These are phyloP conservation scores for Ochetophila trinervis DNA, from an alignment of 306 rosid genomes.

Conservation along the genomic window DNA sequence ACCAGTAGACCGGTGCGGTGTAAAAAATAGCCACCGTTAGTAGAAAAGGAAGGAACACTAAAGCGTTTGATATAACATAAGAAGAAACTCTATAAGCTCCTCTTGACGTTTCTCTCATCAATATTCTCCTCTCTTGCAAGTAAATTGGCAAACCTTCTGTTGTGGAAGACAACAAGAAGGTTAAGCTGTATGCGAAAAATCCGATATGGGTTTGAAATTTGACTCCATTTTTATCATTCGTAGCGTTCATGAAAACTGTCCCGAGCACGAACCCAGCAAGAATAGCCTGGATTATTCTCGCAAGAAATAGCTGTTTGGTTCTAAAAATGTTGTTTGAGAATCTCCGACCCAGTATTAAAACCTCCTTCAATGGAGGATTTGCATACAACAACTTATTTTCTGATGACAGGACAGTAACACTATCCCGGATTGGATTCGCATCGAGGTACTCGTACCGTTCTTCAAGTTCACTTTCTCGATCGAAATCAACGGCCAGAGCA, in stretches of 20 bases:
- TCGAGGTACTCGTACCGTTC: not conserved
- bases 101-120: constrained; percentile 72
- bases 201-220: constrained; percentile 52
- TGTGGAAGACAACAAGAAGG: constrained; percentile 69
- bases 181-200: constrained; percentile 54
- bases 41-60: constrained; percentile 65
- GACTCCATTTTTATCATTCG: constrained; percentile 25
- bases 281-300: constrained; percentile 63
- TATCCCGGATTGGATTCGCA: constrained; percentile 1
- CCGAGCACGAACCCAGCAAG: constrained; percentile 64
- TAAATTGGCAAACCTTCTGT: constrained; percentile 76
- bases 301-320: constrained; percentile 46
- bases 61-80: constrained; percentile 57
- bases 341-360: constrained; percentile 33
- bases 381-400: constrained; percentile 22
- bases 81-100: constrained; percentile 81
- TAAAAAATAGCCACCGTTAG: constrained; percentile 53
- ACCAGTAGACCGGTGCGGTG: constrained; percentile 69
- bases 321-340: constrained; percentile 37
- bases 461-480: constrained; percentile 15
- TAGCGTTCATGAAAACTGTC: constrained; percentile 53
- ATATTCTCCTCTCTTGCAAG: constrained; percentile 65
- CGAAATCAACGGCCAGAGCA: constrained; percentile 13
- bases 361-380: constrained; percentile 29
- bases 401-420: not conserved